A percentile compares a stretch with the other conserved stretches of the same genome.
These are phyloP conservation scores for Gossypium australe DNA, from an alignment of 345 rosid genomes.

Conservation along the genomic window DNA sequence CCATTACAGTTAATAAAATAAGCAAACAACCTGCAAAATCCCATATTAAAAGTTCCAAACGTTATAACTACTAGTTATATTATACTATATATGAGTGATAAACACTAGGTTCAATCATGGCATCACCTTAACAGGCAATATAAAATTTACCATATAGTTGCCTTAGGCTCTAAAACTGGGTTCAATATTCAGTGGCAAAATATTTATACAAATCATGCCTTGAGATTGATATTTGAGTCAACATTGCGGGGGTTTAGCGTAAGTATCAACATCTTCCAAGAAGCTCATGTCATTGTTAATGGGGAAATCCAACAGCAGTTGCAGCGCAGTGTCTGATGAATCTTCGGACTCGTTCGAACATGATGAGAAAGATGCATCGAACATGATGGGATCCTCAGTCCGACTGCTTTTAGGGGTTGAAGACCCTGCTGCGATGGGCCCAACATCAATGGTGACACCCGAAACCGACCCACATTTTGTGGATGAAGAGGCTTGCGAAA, in stretches of 20 bases:
- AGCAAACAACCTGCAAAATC: background rate
- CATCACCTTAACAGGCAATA: background rate
- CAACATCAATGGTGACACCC: slow-evolving; percentile 29
- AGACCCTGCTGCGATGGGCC: slow-evolving; percentile 24
- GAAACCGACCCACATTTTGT: slow-evolving; percentile 51
- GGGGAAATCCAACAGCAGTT: slow-evolving; percentile 79
- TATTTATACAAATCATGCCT: background rate
- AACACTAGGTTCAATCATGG: background rate
- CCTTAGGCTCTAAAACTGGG: too few species aligned
- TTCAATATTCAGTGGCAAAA: slow-evolving; percentile 15
- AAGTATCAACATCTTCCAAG: slow-evolving; percentile 37
- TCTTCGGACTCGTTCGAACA: slow-evolving; percentile 56
- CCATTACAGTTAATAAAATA: background rate
- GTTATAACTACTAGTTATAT: background rate
- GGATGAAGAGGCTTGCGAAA: slow-evolving; percentile 54
- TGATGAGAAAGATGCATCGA: slow-evolving; percentile 41
- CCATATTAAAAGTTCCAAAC: background rate
- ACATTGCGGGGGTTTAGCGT: background rate
- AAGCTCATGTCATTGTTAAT: slow-evolving; percentile 93
- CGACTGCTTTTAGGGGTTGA: slow-evolving; percentile 27
- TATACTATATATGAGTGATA: background rate
- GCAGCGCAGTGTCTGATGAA: slow-evolving; percentile 74
- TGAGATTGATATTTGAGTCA: slow-evolving; percentile 21
- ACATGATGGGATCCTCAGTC: slow-evolving; percentile 21
- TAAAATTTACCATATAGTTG: background rate